Conservation (phyloP, 352 stramenopile species). For the Globisporangium megalacanthum region DNA sequence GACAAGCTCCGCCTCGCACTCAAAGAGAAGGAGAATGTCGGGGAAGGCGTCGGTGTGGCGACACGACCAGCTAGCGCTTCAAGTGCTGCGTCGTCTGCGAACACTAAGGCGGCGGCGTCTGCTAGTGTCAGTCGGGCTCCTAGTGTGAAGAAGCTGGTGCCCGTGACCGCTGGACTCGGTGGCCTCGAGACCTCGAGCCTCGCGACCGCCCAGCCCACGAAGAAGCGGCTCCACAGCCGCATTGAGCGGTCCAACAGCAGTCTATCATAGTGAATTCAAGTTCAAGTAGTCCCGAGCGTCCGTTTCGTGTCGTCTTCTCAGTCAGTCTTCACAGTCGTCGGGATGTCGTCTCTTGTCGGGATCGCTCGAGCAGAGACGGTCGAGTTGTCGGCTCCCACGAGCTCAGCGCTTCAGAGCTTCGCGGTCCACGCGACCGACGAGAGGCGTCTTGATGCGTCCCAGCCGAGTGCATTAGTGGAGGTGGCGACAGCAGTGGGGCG, state of each 20-base stretch:
- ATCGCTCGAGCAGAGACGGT: slow-evolving; percentile 29
- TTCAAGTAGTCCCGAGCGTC: not conserved
- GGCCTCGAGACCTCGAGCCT: slow-evolving; percentile 14
- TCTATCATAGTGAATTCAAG: slow-evolving; percentile 1
- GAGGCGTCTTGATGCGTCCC: slow-evolving; percentile 18
- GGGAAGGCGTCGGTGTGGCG: slow-evolving; percentile 10
- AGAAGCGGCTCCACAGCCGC: slow-evolving; percentile 29
- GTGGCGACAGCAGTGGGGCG: slow-evolving; percentile 18
- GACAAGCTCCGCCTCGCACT: slow-evolving; percentile 40
- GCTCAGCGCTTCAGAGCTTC: slow-evolving; percentile 24
- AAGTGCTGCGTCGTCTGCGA: not conserved
- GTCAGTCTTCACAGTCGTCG: slow-evolving; percentile 24
- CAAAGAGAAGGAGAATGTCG: slow-evolving; percentile 74
- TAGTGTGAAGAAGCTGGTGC: slow-evolving; percentile 12
- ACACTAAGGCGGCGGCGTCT: not conserved
- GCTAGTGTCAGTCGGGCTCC: not conserved
- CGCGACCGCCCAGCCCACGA: slow-evolving; percentile 20
- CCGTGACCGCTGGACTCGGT: slow-evolving; percentile 3
- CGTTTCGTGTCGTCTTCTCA: slow-evolving; percentile 1
- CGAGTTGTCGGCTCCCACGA: not conserved
- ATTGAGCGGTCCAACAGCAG: slow-evolving; percentile 9
- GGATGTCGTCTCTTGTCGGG: slow-evolving; percentile 49
- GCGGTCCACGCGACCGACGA: slow-evolving; percentile 47
- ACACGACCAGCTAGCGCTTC: not conserved
- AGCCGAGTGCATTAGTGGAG: slow-evolving; percentile 16